Evolutionary conservation across 179 eudicot genomes (phyloP).

Genomic region (Patellifolia procumbens): DNA sequence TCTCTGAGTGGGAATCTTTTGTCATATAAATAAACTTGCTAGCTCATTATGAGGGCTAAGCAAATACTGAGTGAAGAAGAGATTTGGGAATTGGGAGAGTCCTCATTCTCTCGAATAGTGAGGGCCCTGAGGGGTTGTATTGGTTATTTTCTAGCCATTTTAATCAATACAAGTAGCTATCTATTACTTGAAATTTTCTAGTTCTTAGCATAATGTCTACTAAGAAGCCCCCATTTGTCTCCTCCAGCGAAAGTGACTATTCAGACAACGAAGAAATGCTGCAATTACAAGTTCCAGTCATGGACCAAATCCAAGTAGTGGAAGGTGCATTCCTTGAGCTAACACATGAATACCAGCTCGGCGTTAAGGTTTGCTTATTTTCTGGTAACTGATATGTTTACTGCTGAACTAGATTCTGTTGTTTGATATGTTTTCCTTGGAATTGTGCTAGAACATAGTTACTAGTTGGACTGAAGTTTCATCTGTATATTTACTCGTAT

Average conservation of each 20-base stretch:
- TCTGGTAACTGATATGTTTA: background rate
- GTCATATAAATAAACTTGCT: too few species aligned
- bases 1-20: too few species aligned
- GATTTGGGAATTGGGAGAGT: too few species aligned
- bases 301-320: slow-evolving; percentile 61
- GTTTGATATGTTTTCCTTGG: background rate
- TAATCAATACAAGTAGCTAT: too few species aligned
- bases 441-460: background rate
- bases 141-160: too few species aligned
- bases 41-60: too few species aligned
- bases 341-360: slow-evolving; percentile 60
- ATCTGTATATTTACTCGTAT: background rate
- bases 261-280: slow-evolving; percentile 46
- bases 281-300: slow-evolving; percentile 40
- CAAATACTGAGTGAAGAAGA: too few species aligned
- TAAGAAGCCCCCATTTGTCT: background rate
- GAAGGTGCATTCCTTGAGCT: slow-evolving; percentile 72
- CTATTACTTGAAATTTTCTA: too few species aligned
- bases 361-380: slow-evolving; percentile 49
- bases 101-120: too few species aligned
- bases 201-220: background rate
- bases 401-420: background rate
- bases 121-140: too few species aligned
- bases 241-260: slow-evolving; percentile 53
- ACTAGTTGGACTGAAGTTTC: background rate